These are phyloP conservation scores for Apiospora aurea DNA, from an alignment of 2,329 filamentous ascomycete genomes.

Conservation along the genomic window DNA sequence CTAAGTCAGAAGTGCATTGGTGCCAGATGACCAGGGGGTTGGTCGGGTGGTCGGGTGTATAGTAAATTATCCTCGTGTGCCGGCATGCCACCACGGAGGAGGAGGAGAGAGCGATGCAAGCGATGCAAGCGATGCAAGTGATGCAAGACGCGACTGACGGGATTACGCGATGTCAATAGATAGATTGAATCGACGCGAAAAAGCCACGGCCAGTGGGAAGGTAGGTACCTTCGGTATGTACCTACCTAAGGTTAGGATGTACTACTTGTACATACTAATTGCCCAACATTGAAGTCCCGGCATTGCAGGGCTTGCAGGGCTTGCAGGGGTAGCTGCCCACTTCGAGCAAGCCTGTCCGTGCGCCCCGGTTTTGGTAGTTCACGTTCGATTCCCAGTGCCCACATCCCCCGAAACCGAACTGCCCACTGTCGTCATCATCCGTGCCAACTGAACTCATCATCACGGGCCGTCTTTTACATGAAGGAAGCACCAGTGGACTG, in stretches of 20 bases:
- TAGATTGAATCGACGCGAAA: slow-evolving; percentile 23
- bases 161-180: slow-evolving; percentile 21
- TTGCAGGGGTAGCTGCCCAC: background rate
- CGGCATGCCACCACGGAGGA: background rate
- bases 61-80: background rate
- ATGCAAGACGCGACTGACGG: slow-evolving; percentile 21
- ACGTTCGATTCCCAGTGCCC: too few species aligned
- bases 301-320: too few species aligned
- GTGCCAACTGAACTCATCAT: background rate
- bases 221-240: background rate
- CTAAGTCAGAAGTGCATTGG: background rate
- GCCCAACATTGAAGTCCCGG: too few species aligned
- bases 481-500: background rate
- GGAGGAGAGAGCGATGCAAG: slow-evolving; percentile 1
- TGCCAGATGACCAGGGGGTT: background rate
- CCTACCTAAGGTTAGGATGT: too few species aligned
- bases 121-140: background rate
- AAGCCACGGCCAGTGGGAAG: slow-evolving; percentile 13
- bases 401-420: background rate
- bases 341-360: background rate
- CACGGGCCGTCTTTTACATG: background rate
- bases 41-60: background rate
- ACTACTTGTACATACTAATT: too few species aligned
- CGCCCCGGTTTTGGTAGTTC: background rate
- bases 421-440: background rate